Evolutionary conservation across 345 rosid genomes (phyloP).

Genomic region (Eutrema yunnanense): DNA sequence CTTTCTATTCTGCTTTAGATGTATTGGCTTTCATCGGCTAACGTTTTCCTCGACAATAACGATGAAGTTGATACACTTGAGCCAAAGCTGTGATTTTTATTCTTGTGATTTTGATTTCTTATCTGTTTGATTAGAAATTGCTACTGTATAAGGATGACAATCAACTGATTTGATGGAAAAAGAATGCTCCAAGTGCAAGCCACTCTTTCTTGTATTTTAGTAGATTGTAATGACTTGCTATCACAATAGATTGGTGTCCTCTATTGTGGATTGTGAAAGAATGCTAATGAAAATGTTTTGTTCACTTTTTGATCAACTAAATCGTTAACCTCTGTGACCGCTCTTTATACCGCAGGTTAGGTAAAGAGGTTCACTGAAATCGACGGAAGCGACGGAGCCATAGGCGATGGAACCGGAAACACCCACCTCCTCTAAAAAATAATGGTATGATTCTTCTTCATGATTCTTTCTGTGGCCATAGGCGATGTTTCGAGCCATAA

Average conservation of each 20-base stretch:
- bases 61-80: neutral
- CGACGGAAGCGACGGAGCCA: too few species aligned
- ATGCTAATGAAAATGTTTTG: neutral
- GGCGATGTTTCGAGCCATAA: too few species aligned
- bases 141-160: neutral
- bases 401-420: too few species aligned
- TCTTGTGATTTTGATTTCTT: slow-evolving; percentile 9
- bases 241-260: slow-evolving; percentile 7
- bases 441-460: too few species aligned
- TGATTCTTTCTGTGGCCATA: too few species aligned
- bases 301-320: neutral
- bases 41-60: neutral
- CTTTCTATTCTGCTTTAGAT: neutral
- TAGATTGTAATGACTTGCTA: slow-evolving; percentile 20
- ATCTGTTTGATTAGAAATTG: slow-evolving; percentile 11
- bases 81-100: slow-evolving; percentile 17
- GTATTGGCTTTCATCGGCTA: neutral
- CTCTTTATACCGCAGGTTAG: slow-evolving; percentile 36
- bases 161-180: slow-evolving; percentile 1
- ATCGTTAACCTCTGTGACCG: neutral
- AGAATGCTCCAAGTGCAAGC: slow-evolving; percentile 5
- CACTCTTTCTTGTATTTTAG: slow-evolving; percentile 25
- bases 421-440: too few species aligned
- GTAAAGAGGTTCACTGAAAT: slow-evolving; percentile 25
- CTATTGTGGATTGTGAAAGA: slow-evolving; percentile 6